These are phyloP conservation scores for Pythium plurisporium DNA, from an alignment of 352 stramenopile species.

Conservation along the genomic window DNA sequence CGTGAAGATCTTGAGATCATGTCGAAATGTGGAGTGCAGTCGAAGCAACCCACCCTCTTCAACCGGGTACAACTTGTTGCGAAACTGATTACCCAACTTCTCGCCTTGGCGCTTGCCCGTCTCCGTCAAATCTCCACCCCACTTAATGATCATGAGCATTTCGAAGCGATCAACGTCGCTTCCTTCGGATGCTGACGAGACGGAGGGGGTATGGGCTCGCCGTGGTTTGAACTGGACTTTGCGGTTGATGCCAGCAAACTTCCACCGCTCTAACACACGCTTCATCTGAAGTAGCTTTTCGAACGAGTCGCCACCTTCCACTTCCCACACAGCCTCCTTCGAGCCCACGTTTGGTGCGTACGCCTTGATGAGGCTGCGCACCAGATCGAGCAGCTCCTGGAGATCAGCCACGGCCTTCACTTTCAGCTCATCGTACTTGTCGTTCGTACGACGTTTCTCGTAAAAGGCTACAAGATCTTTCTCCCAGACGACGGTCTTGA, in stretches of 20 bases:
- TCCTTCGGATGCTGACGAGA: slow-evolving; percentile 12
- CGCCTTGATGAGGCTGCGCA: slow-evolving; percentile 76
- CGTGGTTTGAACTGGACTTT: slow-evolving; percentile 92
- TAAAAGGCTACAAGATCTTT: slow-evolving; percentile 84
- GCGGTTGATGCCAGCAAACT: slow-evolving; percentile 96
- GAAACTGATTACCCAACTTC: slow-evolving; percentile 91
- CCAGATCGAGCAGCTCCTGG: slow-evolving; percentile 75
- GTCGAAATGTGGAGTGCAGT: slow-evolving; percentile 98
- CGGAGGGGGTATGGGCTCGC: slow-evolving; percentile 46
- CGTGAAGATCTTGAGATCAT: slow-evolving; percentile 99
- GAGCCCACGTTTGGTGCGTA: slow-evolving; percentile 73
- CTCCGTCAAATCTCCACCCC: slow-evolving; percentile 98
- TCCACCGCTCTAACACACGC: slow-evolving; percentile 95
- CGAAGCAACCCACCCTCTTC: slow-evolving; percentile 94
- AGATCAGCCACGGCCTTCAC: slow-evolving; percentile 79
- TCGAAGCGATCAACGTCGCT: slow-evolving; percentile 63
- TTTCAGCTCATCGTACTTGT: slow-evolving; percentile 83
- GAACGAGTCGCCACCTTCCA: slow-evolving; percentile 82
- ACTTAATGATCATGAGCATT: slow-evolving; percentile 99
- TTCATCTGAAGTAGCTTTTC: slow-evolving; percentile 95
- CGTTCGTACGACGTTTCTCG: slow-evolving; percentile 54
- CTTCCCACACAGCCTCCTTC: slow-evolving; percentile 83
- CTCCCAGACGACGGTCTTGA: slow-evolving; percentile 92
- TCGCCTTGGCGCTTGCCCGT: slow-evolving; percentile 96
- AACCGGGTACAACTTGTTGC: slow-evolving; percentile 85